Evolutionary conservation across 164 flowering plant genomes (phyloP), one percentile per base, ranked within the genome.

Genomic region (Stephania yunnanensis): DNA sequence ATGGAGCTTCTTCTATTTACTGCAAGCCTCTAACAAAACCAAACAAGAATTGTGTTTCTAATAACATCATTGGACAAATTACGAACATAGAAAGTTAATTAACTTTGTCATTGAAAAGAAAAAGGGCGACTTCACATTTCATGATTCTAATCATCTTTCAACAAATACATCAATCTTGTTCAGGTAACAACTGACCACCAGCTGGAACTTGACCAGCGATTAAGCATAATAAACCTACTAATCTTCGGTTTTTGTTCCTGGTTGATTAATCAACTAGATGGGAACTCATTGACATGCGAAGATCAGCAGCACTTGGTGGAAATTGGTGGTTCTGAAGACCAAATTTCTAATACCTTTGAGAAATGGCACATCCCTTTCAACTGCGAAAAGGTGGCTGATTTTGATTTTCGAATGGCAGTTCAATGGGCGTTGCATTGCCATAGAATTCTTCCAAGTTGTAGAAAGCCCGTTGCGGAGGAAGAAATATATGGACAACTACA

Each of bases 381-480:
- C 78, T 77, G 69, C 81, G 87, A 68, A 80, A 82, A 72, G 87
- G 85, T 69, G 87, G 85, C 79, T 88, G 86, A 76, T 86, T 83
- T 64, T 92, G 86, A 75, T 86, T 83, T 64, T 92, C 91, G 53
- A 91, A 95, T 45, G 98, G 98, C 45, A 95, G 86, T 65, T 93
- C 91, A 13, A 95, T 82, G 15, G 73, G 82, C 31, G 91, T 88
- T 12, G 99, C 98, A 85, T 95, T 95, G 73, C 81, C 99, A 80
- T 95, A 93, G 80, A 95, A 95, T 77, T 95, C 99, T 83, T 95
- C 99, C 87, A 95, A 82, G 85, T 95, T 93, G 89, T 95, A 95
- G 80, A 74, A 87, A 22, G 79, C 91, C 73, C 99, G 86, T 44
- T 95, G 97, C 58, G 72, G 86, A 0, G 98, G 98, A 72, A 93